Conservation (phyloP, 768 basidiomycete genomes). For the Tulasnella sp. region DNA sequence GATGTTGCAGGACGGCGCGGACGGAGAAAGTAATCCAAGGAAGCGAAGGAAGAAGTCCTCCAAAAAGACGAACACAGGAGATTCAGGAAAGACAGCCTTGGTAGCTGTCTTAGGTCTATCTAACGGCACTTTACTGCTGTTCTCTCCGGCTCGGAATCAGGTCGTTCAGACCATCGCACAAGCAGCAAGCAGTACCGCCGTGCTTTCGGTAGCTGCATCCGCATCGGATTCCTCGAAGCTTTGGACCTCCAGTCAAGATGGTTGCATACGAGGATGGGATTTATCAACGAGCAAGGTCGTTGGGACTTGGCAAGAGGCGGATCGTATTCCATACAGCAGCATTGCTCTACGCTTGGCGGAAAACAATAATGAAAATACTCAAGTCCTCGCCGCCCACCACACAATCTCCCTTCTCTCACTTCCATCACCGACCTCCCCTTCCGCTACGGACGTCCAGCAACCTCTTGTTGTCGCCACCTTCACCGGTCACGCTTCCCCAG, state of each 20-base stretch:
- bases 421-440: constrained; percentile 7
- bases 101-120: constrained; percentile 54
- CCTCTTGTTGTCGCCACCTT: constrained; percentile 50
- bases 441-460: constrained; percentile 38
- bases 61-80: constrained; percentile 34
- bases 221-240: constrained; percentile 31
- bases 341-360: constrained; percentile 46
- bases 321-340: constrained; percentile 55
- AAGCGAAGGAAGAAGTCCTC: constrained; percentile 41
- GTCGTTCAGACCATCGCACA: constrained; percentile 54
- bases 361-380: constrained; percentile 41
- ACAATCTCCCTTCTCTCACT: constrained; percentile 52
- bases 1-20: constrained; percentile 29
- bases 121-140: constrained; percentile 55
- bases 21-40: constrained; percentile 39
- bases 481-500: constrained; percentile 61
- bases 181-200: constrained; percentile 50
- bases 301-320: constrained; percentile 54
- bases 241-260: constrained; percentile 59
- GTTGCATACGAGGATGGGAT: constrained; percentile 57
- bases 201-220: constrained; percentile 45
- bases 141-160: constrained; percentile 58
- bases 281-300: constrained; percentile 47
- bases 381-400: constrained; percentile 67
- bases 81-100: background rate